These are phyloP conservation scores for Ceratonia siliqua DNA, from an alignment of 306 rosid genomes.

Conservation along the genomic window DNA sequence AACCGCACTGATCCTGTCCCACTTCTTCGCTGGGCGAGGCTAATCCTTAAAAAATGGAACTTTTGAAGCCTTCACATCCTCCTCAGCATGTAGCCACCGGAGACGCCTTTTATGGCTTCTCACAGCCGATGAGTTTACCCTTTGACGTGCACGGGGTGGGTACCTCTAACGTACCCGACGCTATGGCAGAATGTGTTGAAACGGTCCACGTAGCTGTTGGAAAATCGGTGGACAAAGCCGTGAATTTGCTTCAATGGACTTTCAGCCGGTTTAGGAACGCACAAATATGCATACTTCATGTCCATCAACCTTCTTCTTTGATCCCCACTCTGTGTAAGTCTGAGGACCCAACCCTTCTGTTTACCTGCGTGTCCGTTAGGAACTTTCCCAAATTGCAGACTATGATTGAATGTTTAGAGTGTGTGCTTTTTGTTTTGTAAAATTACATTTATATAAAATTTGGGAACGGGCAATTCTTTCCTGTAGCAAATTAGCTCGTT, in stretches of 20 bases:
- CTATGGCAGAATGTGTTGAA: constrained; percentile 38
- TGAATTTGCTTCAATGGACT: constrained; percentile 70
- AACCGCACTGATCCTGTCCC: constrained; percentile 20
- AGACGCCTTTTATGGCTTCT: constrained; percentile 40
- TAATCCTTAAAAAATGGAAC: constrained; percentile 50
- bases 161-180: constrained; percentile 35
- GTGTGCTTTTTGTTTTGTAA: neutral
- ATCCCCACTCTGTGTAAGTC: constrained; percentile 79
- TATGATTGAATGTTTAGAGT: neutral
- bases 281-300: constrained; percentile 64
- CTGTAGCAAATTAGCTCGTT: neutral
- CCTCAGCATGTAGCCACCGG: constrained; percentile 29
- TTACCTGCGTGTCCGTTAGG: neutral
- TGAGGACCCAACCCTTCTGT: neutral
- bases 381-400: neutral
- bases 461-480: neutral
- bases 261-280: constrained; percentile 42
- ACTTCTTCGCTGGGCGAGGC: neutral
- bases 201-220: constrained; percentile 73
- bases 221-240: constrained; percentile 55
- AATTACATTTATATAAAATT: neutral
- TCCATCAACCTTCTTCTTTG: constrained; percentile 64
- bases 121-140: constrained; percentile 34
- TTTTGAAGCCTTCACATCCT: constrained; percentile 53
- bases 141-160: constrained; percentile 29